A percentile compares a stretch with the other conserved stretches of the same genome.
phyloP scores from a whole-genome alignment of 192 early-diverging fungal species.

The Gryganskiella cystojenkinii region DNA sequence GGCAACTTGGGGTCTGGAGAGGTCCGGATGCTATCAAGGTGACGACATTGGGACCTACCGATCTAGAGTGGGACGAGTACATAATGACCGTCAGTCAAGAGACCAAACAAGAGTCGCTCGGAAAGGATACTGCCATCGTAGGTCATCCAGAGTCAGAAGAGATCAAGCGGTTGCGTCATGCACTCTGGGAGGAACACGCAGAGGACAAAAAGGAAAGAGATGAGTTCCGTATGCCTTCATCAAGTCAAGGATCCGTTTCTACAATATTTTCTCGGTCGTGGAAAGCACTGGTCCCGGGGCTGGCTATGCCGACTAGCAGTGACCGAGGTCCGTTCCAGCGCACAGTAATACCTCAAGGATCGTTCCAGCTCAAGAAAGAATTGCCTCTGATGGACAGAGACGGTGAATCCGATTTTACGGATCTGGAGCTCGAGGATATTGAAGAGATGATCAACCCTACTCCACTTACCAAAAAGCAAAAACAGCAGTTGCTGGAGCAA shows the following conservation, averaged over 20 bases:
- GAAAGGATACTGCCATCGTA: neutral
- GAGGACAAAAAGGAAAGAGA: too few species aligned
- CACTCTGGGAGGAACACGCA: too few species aligned
- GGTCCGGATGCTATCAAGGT: constrained; percentile 36
- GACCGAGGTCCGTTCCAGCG: neutral
- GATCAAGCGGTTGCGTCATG: neutral
- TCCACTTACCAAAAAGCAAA: neutral
- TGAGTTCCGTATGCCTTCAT: too few species aligned
- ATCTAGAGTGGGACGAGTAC: constrained; percentile 31
- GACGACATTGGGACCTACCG: neutral
- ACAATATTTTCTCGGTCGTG: too few species aligned
- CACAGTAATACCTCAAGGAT: constrained; percentile 9
- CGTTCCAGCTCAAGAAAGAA: constrained; percentile 21
- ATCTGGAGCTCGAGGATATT: constrained; percentile 19
- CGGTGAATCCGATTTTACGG: constrained; percentile 6
- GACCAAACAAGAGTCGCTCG: constrained; percentile 2
- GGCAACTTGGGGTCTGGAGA: constrained; percentile 26
- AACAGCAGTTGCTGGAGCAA: neutral
- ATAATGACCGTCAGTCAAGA: constrained; percentile 15
- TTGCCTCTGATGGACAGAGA: constrained; percentile 3
- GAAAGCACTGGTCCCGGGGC: too few species aligned
- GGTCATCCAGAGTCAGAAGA: neutral
- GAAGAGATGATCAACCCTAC: constrained; percentile 7
- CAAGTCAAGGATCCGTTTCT: too few species aligned
- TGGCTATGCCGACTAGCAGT: too few species aligned